Percentiles rank a stretch among this genome's conserved stretches.
phyloP scores from a whole-genome alignment of 495 filamentous ascomycete species.

The Glarea lozoyensis region DNA sequence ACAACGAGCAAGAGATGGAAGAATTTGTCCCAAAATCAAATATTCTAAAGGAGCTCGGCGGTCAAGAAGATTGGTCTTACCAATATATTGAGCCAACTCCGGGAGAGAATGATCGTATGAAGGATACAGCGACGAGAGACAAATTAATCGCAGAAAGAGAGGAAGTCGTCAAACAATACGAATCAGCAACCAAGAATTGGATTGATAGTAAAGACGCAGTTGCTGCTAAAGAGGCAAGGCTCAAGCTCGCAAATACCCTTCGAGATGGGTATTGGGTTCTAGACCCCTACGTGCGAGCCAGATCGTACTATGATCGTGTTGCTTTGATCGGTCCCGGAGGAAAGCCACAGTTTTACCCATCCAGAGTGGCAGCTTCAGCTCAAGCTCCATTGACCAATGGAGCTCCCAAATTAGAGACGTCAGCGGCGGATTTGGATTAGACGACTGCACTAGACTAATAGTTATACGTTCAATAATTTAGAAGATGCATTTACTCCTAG shows the following conservation, averaged over 20 bases:
- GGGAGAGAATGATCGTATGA: constrained; percentile 64
- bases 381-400: constrained; percentile 19
- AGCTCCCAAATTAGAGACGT: constrained; percentile 29
- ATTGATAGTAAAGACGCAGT: constrained; percentile 16
- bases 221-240: constrained; percentile 36
- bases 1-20: constrained; percentile 68
- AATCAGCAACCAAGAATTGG: constrained; percentile 65
- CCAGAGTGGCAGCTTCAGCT: constrained; percentile 24
- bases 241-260: constrained; percentile 48
- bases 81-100: constrained; percentile 64
- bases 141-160: constrained; percentile 50
- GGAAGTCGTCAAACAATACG: constrained; percentile 56
- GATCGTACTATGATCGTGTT: constrained; percentile 65
- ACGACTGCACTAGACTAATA: not conserved
- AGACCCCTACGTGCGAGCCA: constrained; percentile 67
- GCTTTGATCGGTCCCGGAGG: constrained; percentile 60
- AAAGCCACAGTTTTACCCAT: constrained; percentile 58
- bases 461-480: not conserved
- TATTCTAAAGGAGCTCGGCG: constrained; percentile 74
- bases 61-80: constrained; percentile 75
- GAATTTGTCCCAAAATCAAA: constrained; percentile 61
- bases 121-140: constrained; percentile 54
- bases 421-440: constrained; percentile 48
- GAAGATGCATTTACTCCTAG: no score
- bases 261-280: constrained; percentile 75